Base-by-base conservation (phyloP, 2,329 filamentous ascomycete species). In the Colletotrichum sp. region DNA sequence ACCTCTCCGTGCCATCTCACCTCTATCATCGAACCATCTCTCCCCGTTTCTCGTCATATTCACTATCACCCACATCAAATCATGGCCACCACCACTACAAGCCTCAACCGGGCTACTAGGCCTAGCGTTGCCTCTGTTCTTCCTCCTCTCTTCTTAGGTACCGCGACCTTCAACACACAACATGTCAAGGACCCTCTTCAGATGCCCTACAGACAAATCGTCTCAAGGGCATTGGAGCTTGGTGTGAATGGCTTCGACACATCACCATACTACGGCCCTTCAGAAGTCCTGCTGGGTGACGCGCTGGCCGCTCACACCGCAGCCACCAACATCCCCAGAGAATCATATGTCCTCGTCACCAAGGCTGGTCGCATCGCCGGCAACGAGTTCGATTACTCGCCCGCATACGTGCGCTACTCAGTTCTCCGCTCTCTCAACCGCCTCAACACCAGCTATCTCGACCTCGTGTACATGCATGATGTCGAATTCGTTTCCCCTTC, bases 81-180 rank as follows among this genome's bases (percentile, higher is more conserved):
- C 34, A 76, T 76, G 74, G 59, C 70, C 6, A 28, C 44, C 2
- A 3, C 64, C 71, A 74, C 74, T 36, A 52, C 70, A 69, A 73
- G 22, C 70, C 25, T 13, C 19, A 36, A 60, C 57, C 70, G 64
- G 44, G 70, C 70, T 28, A 11, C 64, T 28, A 60, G 64, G 70
- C 70, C 74, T 22, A 57, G 44, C 64, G n/a, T 76, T 64, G 25
- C 70, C 15, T 52, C 70, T 11, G 87, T 93, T 71, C 90, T 98
- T 69, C 95, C 95, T 5, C 95, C 96, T 11, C 90, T 98, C 60
- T 90, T 98, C 82, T 92, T 96, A 80, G 96, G 96, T 78, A 96
- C 94, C n/a, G 95, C 94, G 28, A 96, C 95, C 48, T 98, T 98
- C 90, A 98, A 97, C 87, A 90, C 91, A 78, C 95, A 96, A 82